Conservation (phyloP, 345 rosid species). For the Physaria fendleri region DNA sequence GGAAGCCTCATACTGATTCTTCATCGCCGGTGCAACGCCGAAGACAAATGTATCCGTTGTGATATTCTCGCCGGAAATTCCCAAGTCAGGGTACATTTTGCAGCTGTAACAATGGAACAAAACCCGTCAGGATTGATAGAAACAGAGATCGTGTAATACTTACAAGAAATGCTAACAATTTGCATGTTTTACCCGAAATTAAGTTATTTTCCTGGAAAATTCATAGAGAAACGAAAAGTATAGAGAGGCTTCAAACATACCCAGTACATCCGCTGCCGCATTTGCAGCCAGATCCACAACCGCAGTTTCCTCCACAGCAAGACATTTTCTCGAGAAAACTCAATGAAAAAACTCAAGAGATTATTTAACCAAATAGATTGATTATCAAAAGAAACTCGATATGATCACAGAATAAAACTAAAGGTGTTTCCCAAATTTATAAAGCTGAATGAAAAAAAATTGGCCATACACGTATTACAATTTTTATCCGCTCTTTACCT, state of each 20-base stretch:
- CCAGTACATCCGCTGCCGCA: slow-evolving; percentile 61
- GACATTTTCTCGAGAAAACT: slow-evolving; percentile 45
- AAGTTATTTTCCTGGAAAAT: neutral
- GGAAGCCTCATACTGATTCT: slow-evolving; percentile 40
- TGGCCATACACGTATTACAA: slow-evolving; percentile 54
- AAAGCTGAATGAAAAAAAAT: slow-evolving; percentile 12
- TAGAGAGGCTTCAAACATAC: slow-evolving; percentile 25
- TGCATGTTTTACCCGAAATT: neutral
- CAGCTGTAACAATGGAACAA: neutral
- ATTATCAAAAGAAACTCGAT: neutral
- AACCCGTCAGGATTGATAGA: neutral
- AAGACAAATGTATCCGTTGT: slow-evolving; percentile 43
- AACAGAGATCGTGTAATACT: neutral
- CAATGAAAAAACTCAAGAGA: neutral
- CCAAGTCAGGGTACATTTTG: slow-evolving; percentile 32
- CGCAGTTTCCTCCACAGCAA: slow-evolving; percentile 59
- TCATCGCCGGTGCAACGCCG: slow-evolving; percentile 46
- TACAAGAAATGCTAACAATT: no score
- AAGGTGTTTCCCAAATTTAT: slow-evolving; percentile 28
- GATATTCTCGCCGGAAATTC: slow-evolving; percentile 36
- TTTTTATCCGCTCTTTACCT: slow-evolving; percentile 25
- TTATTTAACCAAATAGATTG: neutral
- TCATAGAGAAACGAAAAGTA: no score
- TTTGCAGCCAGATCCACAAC: slow-evolving; percentile 57
- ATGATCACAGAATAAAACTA: neutral